Conservation (phyloP, 2,329 filamentous ascomycete genomes). For the Intubia oerlemansii region DNA sequence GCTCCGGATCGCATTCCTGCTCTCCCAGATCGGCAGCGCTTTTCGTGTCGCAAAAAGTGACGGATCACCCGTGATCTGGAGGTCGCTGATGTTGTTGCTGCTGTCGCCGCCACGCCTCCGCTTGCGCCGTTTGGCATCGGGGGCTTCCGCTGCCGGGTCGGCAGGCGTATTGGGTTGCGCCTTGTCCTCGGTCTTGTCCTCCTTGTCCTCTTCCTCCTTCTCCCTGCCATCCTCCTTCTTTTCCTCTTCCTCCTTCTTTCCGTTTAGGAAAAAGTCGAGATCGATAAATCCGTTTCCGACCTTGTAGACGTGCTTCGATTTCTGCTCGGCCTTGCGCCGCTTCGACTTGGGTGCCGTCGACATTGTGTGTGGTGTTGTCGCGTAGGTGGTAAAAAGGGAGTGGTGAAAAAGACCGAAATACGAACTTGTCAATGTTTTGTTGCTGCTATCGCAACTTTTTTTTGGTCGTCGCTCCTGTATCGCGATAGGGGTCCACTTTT, state of each 20-base stretch:
- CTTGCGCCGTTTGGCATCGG: background rate
- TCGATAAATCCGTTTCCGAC: slow-evolving; percentile 4
- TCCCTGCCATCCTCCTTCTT: background rate
- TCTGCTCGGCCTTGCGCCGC: slow-evolving; percentile 2
- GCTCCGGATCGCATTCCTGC: slow-evolving; percentile 46
- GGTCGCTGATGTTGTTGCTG: background rate
- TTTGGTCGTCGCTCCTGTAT: too few species aligned
- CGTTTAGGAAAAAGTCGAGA: slow-evolving; percentile 5
- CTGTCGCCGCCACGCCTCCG: background rate
- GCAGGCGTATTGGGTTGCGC: background rate
- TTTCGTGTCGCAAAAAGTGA: slow-evolving; percentile 27
- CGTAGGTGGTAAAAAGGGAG: too few species aligned
- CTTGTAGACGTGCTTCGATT: slow-evolving; percentile 4
- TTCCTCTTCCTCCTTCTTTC: slow-evolving; percentile 1
- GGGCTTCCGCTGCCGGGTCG: too few species aligned
- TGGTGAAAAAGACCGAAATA: too few species aligned
- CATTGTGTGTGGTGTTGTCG: too few species aligned
- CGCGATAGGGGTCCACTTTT: too few species aligned
- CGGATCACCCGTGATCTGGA: slow-evolving; percentile 4
- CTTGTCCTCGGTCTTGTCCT: too few species aligned
- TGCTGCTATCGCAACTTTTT: too few species aligned
- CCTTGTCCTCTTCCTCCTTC: background rate
- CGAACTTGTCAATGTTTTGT: too few species aligned
- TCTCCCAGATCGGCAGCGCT: slow-evolving; percentile 60
- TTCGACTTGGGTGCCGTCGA: slow-evolving; percentile 2